phyloP scores from a whole-genome alignment of 257 asterid species.

The Rhazya stricta region DNA sequence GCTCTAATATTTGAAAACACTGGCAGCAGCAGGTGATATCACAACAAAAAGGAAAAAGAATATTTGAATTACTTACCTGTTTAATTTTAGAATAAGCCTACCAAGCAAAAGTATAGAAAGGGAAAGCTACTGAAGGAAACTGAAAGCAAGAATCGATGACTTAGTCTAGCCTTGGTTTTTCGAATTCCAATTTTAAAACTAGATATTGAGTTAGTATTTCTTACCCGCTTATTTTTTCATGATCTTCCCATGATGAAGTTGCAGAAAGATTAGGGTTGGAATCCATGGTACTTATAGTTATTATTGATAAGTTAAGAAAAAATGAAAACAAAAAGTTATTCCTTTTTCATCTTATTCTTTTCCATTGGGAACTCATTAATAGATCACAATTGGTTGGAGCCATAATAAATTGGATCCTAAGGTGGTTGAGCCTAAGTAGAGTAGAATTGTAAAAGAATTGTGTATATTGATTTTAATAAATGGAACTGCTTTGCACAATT shows the following conservation, averaged over 20 bases:
- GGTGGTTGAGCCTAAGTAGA: background rate
- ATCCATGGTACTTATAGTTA: too few species aligned
- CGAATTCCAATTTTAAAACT: background rate
- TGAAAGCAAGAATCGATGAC: background rate
- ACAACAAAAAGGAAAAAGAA: background rate
- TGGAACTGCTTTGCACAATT: background rate
- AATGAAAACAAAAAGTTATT: background rate
- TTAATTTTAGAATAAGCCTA: background rate
- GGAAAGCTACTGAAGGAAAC: background rate
- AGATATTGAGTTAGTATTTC: background rate
- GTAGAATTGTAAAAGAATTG: background rate
- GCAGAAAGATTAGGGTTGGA: background rate
- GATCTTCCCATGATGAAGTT: background rate
- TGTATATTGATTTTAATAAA: background rate
- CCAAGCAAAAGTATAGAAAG: background rate
- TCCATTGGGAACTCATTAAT: background rate
- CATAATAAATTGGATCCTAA: background rate
- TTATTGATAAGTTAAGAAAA: background rate
- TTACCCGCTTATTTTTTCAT: too few species aligned
- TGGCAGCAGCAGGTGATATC: background rate
- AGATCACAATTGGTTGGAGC: background rate
- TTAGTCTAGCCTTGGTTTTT: background rate
- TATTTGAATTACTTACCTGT: too few species aligned
- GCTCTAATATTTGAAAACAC: background rate
- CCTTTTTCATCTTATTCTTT: background rate